A percentile compares a stretch with the other conserved stretches of the same genome.
Conservation (phyloP, 2,329 filamentous ascomycete species). For the Hymenoscyphus occultus region DNA sequence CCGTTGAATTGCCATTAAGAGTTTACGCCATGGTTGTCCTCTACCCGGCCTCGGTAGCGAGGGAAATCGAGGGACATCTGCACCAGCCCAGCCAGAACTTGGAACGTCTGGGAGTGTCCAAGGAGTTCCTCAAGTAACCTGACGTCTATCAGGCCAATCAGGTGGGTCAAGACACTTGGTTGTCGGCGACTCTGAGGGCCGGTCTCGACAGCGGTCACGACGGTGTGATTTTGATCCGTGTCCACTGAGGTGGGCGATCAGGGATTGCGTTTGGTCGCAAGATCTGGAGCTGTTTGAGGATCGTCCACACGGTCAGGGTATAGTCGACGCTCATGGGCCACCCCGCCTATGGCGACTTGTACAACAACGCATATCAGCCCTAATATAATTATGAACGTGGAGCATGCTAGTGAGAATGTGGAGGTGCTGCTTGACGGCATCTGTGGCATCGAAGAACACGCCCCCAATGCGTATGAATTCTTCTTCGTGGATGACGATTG, state of each 20-base stretch:
- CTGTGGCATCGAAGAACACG: slow-evolving; percentile 13
- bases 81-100: slow-evolving; percentile 12
- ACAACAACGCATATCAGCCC: slow-evolving; percentile 34
- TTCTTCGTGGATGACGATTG: background rate
- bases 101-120: slow-evolving; percentile 30
- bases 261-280: slow-evolving; percentile 33
- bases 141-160: slow-evolving; percentile 21
- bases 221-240: background rate
- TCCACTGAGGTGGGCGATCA: slow-evolving; percentile 20
- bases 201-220: slow-evolving; percentile 6
- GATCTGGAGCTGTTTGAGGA: slow-evolving; percentile 36
- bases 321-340: slow-evolving; percentile 10
- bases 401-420: slow-evolving; percentile 4
- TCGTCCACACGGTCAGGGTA: slow-evolving; percentile 29
- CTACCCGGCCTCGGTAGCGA: background rate
- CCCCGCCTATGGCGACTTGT: slow-evolving; percentile 29
- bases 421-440: slow-evolving; percentile 7
- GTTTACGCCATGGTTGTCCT: background rate
- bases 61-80: background rate
- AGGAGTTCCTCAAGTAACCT: slow-evolving; percentile 18
- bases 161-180: background rate
- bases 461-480: background rate
- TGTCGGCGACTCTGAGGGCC: slow-evolving; percentile 7
- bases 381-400: slow-evolving; percentile 24
- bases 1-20: slow-evolving; percentile 11